Conservation (phyloP, 208 protist species). For the Wallacemonas sp. region DNA sequence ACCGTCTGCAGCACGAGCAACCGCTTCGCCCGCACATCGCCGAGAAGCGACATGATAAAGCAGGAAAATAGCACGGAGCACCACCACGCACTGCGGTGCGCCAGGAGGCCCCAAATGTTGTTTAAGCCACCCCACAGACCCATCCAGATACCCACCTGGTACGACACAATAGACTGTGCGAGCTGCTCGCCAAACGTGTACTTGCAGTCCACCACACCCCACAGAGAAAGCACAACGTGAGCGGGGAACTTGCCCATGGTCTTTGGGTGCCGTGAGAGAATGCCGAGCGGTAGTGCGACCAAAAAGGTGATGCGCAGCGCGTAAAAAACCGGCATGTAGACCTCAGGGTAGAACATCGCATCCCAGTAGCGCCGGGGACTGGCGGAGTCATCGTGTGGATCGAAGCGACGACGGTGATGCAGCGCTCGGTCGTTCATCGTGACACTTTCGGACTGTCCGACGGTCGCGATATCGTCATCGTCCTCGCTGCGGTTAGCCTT, state of each 20-base stretch:
- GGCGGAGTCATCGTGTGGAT: conserved; percentile 26
- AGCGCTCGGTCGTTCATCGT: background rate
- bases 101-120: conserved; percentile 18
- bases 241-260: conserved; percentile 37
- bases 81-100: conserved; percentile 35
- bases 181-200: conserved; percentile 61
- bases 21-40: conserved; percentile 29
- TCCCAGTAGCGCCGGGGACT: conserved; percentile 34
- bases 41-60: conserved; percentile 35
- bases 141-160: conserved; percentile 33
- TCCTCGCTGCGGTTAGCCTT: background rate
- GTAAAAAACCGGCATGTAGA: conserved; percentile 52
- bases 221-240: conserved; percentile 37
- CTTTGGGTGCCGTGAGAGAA: conserved; percentile 34
- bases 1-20: conserved; percentile 26
- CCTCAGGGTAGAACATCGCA: conserved; percentile 38
- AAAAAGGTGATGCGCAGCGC: conserved; percentile 56
- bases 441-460: background rate
- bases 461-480: background rate
- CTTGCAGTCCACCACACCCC: conserved; percentile 41
- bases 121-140: conserved; percentile 38
- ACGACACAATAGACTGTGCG: conserved; percentile 17
- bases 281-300: conserved; percentile 40
- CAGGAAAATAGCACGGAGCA: conserved; percentile 25
- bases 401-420: background rate